Percentiles rank a stretch among this genome's conserved stretches.
phyloP scores from a whole-genome alignment of 345 rosid genomes.

The Nasturtium officinale region DNA sequence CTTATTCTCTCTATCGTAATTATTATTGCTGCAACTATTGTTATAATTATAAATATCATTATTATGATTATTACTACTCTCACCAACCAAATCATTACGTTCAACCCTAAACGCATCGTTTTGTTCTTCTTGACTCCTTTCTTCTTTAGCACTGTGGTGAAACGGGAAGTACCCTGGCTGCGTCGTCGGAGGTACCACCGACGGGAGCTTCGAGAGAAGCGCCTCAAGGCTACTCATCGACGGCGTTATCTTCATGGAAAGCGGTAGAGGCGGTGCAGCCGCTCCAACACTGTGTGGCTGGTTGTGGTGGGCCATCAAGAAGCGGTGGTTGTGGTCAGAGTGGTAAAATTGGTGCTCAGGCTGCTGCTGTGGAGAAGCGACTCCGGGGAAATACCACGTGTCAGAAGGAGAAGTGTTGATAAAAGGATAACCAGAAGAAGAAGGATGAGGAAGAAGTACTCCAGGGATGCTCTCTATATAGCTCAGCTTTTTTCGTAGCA shows the following conservation, averaged over 20 bases:
- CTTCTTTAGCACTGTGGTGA: constrained; percentile 56
- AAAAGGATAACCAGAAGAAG: constrained; percentile 70
- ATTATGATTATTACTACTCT: constrained; percentile 37
- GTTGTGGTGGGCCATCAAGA: constrained; percentile 28
- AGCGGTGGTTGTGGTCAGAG: constrained; percentile 34
- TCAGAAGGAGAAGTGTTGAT: constrained; percentile 51
- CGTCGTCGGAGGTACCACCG: constrained; percentile 65
- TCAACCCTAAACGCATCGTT: constrained; percentile 39
- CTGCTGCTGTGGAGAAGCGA: constrained; percentile 40
- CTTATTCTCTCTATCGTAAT: constrained; percentile 48
- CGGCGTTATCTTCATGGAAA: constrained; percentile 66
- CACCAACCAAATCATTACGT: constrained; percentile 42
- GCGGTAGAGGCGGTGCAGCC: constrained; percentile 21
- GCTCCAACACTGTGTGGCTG: constrained; percentile 25
- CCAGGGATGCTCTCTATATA: constrained; percentile 95
- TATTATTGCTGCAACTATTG: constrained; percentile 41
- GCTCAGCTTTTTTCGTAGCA: constrained; percentile 79
- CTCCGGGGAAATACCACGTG: constrained; percentile 59
- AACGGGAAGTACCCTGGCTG: constrained; percentile 37
- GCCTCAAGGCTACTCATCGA: constrained; percentile 99
- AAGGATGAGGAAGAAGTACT: constrained; percentile 91
- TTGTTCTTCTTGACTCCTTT: constrained; percentile 41
- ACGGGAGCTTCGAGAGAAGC: constrained; percentile 92
- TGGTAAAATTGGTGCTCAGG: constrained; percentile 48
- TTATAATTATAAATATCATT: constrained; percentile 39